These are phyloP conservation scores for Neonectria ditissima DNA, from an alignment of 2,329 filamentous ascomycete genomes.

Conservation along the genomic window DNA sequence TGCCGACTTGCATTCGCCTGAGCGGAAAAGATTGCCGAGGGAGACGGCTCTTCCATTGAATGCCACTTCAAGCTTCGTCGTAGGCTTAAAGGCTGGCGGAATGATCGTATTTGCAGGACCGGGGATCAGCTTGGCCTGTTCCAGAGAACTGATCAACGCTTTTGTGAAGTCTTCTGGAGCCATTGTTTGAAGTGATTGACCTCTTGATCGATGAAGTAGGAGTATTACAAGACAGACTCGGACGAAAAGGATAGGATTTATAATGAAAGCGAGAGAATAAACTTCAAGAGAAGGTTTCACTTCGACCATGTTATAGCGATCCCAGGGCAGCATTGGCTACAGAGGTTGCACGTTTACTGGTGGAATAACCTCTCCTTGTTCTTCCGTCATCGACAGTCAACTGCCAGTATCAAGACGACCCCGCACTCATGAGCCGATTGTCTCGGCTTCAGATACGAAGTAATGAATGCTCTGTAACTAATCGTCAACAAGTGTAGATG, in stretches of 20 bases:
- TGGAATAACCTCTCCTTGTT: background rate
- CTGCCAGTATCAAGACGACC: background rate
- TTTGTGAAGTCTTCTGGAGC: conserved; percentile 31
- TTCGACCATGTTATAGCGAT: background rate
- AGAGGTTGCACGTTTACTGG: background rate
- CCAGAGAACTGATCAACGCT: conserved; percentile 47
- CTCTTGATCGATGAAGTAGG: too few species aligned
- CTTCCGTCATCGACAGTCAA: background rate
- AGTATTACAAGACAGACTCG: too few species aligned
- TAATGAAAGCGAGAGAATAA: background rate
- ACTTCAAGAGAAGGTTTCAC: background rate
- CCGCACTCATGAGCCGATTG: background rate
- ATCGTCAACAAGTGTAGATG: background rate
- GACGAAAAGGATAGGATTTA: too few species aligned
- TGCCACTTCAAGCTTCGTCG: conserved; percentile 53
- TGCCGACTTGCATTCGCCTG: conserved; percentile 50
- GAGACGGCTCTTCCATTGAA: conserved; percentile 50
- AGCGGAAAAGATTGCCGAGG: conserved; percentile 55
- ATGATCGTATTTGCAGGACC: conserved; percentile 56
- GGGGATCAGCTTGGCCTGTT: conserved; percentile 54
- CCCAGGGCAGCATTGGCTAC: background rate
- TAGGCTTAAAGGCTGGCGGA: conserved; percentile 56
- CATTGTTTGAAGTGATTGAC: too few species aligned
- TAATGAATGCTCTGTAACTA: background rate
- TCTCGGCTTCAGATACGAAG: background rate